Conservation (phyloP, 2,329 filamentous ascomycete genomes). For the Periconia digitata region DNA sequence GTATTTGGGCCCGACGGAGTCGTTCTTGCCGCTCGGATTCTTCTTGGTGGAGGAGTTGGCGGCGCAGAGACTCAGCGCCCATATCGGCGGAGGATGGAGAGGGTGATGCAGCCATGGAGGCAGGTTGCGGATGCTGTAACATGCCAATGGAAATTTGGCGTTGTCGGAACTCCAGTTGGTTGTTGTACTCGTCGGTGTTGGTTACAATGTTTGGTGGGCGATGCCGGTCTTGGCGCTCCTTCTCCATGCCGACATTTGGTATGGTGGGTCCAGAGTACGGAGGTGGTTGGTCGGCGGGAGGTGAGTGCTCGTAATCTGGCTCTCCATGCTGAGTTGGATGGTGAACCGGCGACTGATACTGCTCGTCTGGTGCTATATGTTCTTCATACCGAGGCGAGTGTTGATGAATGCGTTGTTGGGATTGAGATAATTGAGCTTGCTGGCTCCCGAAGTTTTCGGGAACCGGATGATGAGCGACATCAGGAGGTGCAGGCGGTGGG, state of each 20-base stretch:
- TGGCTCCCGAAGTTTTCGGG: slow-evolving; percentile 9
- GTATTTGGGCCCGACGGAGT: slow-evolving; percentile 28
- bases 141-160: slow-evolving; percentile 37
- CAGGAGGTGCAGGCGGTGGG: slow-evolving; percentile 24
- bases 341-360: slow-evolving; percentile 7
- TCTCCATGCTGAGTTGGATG: slow-evolving; percentile 3
- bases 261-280: slow-evolving; percentile 37
- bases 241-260: slow-evolving; percentile 34
- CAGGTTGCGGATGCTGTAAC: slow-evolving; percentile 42
- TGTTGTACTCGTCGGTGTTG: slow-evolving; percentile 15
- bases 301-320: slow-evolving; percentile 22
- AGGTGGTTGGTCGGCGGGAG: slow-evolving; percentile 32
- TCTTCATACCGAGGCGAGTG: slow-evolving; percentile 8
- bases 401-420: slow-evolving; percentile 8
- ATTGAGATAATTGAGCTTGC: slow-evolving; percentile 11
- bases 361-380: slow-evolving; percentile 1
- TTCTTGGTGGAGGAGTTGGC: slow-evolving; percentile 36
- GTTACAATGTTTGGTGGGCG: slow-evolving; percentile 36
- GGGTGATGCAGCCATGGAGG: slow-evolving; percentile 43
- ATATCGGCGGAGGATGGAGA: slow-evolving; percentile 39
- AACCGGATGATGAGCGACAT: slow-evolving; percentile 27
- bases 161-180: slow-evolving; percentile 22
- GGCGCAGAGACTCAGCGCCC: slow-evolving; percentile 39
- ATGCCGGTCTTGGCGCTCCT: slow-evolving; percentile 23
- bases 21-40: slow-evolving; percentile 36